Evolutionary conservation across 768 basidiomycete genomes (phyloP), one percentile per base, ranked within the genome.

Genomic region (Trametes villosa): DNA sequence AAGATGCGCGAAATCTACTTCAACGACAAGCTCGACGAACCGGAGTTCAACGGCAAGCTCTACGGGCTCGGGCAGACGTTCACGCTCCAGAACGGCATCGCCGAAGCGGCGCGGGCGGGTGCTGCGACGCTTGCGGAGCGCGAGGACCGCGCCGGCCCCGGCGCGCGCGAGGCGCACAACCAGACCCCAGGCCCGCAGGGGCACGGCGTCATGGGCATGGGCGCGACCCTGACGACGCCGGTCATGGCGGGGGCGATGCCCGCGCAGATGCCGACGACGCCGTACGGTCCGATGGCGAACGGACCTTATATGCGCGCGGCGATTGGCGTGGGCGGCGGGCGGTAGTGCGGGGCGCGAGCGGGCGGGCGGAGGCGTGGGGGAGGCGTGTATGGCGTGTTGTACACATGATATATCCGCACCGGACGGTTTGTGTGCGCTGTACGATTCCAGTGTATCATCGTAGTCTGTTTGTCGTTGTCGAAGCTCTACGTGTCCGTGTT

Each of bases 1-100:
- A 92, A 95, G 74, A 92, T 98, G 84, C 86, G 92, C 29, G 87
- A 94, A 66, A 74, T 90, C 17, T 98, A 95, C 77, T 99, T 99
- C 78, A 85, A 88, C 62, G 91, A 94, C 72, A 79, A 84, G n/a
- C 82, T 97, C 53, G 93, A 98, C 71, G 90, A 95, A 58, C 76
- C 70, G 1, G 89, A 92, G 69, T 92, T 88, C 73, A 91, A 88
- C 58, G 90, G 89, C 53, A 91, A 91, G 70, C 81, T 94, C 1
- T 94, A 91, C 68, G 91, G 91, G 0, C 84, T 94, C 38, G 91
- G 91, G 3, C 87, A 88, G 71, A 92, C 91, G 17, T 91, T 90
- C 74, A 81, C 86, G 12, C 75, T 79, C 20, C 76, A 82, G 24
- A 91, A 91, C 62, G 89, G 89, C 15, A 78, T 88, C 45, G 77